Evolutionary conservation across 1,284 basidiomycete genomes (phyloP).

Genomic region (Schizopora paradoxa): DNA sequence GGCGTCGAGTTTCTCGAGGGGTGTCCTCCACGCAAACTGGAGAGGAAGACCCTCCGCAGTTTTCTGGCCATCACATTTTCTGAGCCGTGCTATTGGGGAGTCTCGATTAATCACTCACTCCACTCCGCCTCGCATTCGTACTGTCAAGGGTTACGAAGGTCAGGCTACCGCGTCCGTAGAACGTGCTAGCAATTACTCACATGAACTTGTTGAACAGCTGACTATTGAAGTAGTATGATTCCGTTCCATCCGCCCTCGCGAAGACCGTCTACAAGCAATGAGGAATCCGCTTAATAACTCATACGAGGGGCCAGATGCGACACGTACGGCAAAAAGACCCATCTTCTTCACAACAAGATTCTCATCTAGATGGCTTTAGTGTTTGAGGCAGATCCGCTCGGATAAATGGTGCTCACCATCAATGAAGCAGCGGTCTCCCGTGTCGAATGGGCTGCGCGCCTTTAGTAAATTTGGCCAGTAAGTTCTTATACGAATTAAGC

Average conservation of each 20-base stretch:
- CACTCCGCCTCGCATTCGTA: constrained; percentile 66
- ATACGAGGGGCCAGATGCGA: background rate
- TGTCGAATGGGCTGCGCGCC: constrained; percentile 58
- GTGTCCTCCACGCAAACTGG: constrained; percentile 71
- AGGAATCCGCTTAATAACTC: constrained; percentile 7
- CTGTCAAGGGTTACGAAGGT: constrained; percentile 29
- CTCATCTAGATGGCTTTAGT: constrained; percentile 38
- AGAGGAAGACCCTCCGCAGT: constrained; percentile 61
- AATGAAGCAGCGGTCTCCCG: constrained; percentile 71
- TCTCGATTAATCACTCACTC: constrained; percentile 31
- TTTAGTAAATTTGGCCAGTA: background rate
- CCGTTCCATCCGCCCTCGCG: constrained; percentile 59
- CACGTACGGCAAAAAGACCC: constrained; percentile 59
- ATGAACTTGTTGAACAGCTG: constrained; percentile 69
- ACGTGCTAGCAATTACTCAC: constrained; percentile 32
- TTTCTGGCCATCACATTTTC: constrained; percentile 38
- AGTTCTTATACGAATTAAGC: constrained; percentile 1
- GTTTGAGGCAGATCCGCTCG: background rate
- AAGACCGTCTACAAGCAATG: constrained; percentile 50
- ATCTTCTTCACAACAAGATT: constrained; percentile 73
- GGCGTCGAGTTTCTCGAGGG: constrained; percentile 60
- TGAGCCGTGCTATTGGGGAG: background rate
- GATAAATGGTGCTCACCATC: constrained; percentile 38
- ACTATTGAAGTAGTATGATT: constrained; percentile 75
- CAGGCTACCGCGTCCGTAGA: constrained; percentile 1